Conservation (phyloP, 805 yeast species). For the Spathaspora gorwiae region DNA sequence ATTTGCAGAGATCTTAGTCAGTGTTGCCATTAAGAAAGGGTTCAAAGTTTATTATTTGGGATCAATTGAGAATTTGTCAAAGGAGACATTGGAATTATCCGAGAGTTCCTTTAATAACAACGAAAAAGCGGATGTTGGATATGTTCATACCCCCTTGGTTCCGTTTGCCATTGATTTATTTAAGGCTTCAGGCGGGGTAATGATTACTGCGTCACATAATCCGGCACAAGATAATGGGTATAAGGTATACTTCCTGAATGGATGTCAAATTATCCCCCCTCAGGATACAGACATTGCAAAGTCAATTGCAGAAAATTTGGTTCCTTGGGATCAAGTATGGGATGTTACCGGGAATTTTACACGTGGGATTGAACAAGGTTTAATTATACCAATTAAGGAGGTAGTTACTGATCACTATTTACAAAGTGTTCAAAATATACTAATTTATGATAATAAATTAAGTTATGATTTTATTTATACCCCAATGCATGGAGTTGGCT, state of each 20-base stretch:
- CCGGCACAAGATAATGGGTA: conserved; percentile 88
- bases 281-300: conserved; percentile 72
- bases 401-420: conserved; percentile 43
- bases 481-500: conserved; percentile 95
- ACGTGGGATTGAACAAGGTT: conserved; percentile 15
- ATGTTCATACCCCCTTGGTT: conserved; percentile 83
- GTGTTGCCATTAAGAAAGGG: conserved; percentile 65
- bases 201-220: conserved; percentile 90
- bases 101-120: conserved; percentile 2
- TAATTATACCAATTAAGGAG: conserved; percentile 38
- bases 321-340: conserved; percentile 57
- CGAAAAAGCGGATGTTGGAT: conserved; percentile 9
- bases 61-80: conserved; percentile 27
- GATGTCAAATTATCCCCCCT: conserved; percentile 95
- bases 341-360: conserved; percentile 36
- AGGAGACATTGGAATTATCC: conserved; percentile 15
- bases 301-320: conserved; percentile 54
- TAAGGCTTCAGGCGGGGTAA: conserved; percentile 74
- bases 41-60: conserved; percentile 66
- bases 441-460: conserved; percentile 25
- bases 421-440: conserved; percentile 14
- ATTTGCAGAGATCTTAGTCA: conserved; percentile 76
- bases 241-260: conserved; percentile 89
- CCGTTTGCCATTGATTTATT: conserved; percentile 74
- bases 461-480: conserved; percentile 68